Evolutionary conservation across 2,329 filamentous ascomycete species (phyloP), one percentile per base, ranked within the genome.

Genomic region (Tothia fuscella): DNA sequence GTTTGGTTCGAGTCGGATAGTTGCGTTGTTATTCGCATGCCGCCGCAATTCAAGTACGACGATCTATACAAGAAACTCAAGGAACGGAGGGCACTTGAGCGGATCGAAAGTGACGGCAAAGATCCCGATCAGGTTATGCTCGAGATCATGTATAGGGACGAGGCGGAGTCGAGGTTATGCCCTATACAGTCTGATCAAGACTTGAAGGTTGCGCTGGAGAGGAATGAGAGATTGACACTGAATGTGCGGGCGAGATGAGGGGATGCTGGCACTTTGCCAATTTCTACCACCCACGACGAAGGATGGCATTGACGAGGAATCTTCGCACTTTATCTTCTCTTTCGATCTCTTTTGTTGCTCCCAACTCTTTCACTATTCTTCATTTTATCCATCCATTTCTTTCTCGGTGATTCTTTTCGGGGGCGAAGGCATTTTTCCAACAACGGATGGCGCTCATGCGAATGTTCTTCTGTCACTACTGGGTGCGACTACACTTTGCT

Each of bases 21-120:
- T 50, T 76, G 93, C 43, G 89, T 95, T 50, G 83, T 91, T 33
- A 87, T 98, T 53, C 80, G 88, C 25, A 85, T 96, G 42, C 82
- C 89, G 0, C 73, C 74, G 1, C 82, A 93, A 42, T 86, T 93
- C 52, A 73, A 73, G 41, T 91, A 80, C 59, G 68, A 74, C 41
- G 81, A 86, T 47, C 71, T 98, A 6, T 80, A 81, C 51, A 80
- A 87, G 50, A 93, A 91, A 62, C 78, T 96, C 46, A 74, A 77
- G 38, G 86, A 95, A 51, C 75, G 91, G 33, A 72, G 93, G 49
- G 87, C 87, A 64, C 72, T 93, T 33, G 66, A 70, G 47, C 61
- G 60, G 39, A 58, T 59, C 41, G 52, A 48, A 6, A 45, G 39
- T 20, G 44, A 50, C 50, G 45, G 47, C 51, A 54, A 52, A 5